Conservation (phyloP, 2,329 filamentous ascomycete species). For the Dichotomopilus funicola region DNA sequence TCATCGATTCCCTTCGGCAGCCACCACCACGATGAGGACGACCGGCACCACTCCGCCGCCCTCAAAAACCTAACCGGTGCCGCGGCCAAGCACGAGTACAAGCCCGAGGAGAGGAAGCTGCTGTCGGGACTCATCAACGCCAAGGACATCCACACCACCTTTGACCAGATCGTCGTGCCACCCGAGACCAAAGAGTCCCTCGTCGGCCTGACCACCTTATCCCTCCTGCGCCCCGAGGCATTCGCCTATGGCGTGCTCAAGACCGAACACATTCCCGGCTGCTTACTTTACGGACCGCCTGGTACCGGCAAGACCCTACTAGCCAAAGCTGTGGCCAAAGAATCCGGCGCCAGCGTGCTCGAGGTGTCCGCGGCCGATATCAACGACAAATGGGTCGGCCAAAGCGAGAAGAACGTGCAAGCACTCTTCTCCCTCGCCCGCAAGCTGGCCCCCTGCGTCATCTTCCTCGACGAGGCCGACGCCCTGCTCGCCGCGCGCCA, state of each 20-base stretch:
- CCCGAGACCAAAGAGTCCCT: constrained; percentile 78
- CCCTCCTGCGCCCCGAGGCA: constrained; percentile 82
- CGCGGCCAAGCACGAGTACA: constrained; percentile 32
- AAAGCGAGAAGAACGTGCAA: constrained; percentile 91
- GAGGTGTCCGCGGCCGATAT: constrained; percentile 87
- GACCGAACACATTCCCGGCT: constrained; percentile 82
- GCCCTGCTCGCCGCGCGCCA: constrained; percentile 77
- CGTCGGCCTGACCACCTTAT: constrained; percentile 81
- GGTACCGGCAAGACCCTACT: constrained; percentile 70
- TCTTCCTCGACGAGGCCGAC: constrained; percentile 97
- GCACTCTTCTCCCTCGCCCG: constrained; percentile 87
- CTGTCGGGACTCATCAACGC: constrained; percentile 76
- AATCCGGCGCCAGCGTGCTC: constrained; percentile 65
- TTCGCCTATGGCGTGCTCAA: constrained; percentile 92
- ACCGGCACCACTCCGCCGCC: background rate
- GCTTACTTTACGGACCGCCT: constrained; percentile 81
- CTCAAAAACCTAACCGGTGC: constrained; percentile 27
- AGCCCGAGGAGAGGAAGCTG: constrained; percentile 75
- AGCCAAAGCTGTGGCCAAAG: constrained; percentile 62
- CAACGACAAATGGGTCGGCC: constrained; percentile 93
- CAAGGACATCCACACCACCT: constrained; percentile 76
- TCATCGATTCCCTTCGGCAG: background rate
- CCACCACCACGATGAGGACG: background rate
- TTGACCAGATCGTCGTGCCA: constrained; percentile 78
- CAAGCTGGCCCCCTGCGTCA: constrained; percentile 84